Evolutionary conservation across 2,329 filamentous ascomycete genomes (phyloP).

Genomic region (Alternaria arborescens): DNA sequence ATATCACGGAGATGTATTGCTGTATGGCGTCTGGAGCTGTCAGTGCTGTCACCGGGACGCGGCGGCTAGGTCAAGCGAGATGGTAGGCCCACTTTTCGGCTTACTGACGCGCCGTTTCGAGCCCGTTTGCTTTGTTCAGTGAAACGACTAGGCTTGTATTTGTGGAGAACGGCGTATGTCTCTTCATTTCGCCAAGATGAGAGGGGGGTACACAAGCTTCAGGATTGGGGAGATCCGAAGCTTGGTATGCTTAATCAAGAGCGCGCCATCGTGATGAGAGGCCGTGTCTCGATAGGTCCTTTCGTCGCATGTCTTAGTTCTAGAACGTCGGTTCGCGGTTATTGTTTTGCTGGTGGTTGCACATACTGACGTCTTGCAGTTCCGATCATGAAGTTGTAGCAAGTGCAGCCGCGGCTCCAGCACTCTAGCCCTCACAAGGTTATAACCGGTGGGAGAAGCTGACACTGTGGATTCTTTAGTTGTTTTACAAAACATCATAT

Average conservation of each 20-base stretch:
- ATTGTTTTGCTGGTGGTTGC: not conserved
- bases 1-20: not conserved
- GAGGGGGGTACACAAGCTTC: conserved; percentile 3
- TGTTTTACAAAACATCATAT: not conserved
- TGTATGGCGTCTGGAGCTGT: not conserved
- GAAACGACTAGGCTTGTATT: conserved; percentile 1
- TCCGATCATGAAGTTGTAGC: not conserved
- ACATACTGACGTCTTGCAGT: not conserved
- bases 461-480: not conserved
- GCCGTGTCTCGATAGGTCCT: not conserved
- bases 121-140: conserved; percentile 1
- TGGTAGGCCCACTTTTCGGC: conserved; percentile 5
- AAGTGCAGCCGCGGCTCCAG: not conserved
- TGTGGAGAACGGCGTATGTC: not conserved
- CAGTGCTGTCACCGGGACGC: conserved; percentile 1
- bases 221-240: not conserved
- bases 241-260: conserved; percentile 1
- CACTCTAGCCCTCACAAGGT: not conserved
- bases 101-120: not conserved
- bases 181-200: conserved; percentile 8
- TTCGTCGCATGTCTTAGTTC: not conserved
- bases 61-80: conserved; percentile 5
- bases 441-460: conserved; percentile 1
- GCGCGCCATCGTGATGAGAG: not conserved
- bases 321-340: not conserved